Evolutionary conservation across 495 filamentous ascomycete species (phyloP).

Genomic region (Trichocladium uniseriatum): DNA sequence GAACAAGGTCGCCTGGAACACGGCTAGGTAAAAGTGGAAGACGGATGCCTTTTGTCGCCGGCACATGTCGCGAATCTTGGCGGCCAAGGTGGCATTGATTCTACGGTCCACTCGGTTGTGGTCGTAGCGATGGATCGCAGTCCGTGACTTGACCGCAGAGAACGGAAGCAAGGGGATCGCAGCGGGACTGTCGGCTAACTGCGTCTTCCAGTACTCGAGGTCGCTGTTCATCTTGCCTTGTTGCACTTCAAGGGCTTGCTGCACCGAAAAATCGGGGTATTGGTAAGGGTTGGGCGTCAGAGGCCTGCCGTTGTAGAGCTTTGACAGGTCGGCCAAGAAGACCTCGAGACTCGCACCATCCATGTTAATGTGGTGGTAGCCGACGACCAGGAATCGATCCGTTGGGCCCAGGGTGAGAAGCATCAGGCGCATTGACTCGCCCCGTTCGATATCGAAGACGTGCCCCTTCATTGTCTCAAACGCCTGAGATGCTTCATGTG

Average conservation of each 20-base stretch:
- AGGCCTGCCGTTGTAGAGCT: slow-evolving; percentile 8
- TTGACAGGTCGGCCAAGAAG: slow-evolving; percentile 6
- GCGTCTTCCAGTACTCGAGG: slow-evolving; percentile 30
- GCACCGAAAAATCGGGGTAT: no score
- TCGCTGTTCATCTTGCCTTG: slow-evolving; percentile 1
- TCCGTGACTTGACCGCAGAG: neutral
- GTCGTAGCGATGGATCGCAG: neutral
- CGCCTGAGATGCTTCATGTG: neutral
- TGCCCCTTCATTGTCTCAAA: slow-evolving; percentile 8
- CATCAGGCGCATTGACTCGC: slow-evolving; percentile 11
- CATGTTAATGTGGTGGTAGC: slow-evolving; percentile 24
- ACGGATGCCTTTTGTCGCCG: neutral
- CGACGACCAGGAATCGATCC: slow-evolving; percentile 15
- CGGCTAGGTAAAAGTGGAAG: slow-evolving; percentile 2
- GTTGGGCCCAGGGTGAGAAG: slow-evolving; percentile 9
- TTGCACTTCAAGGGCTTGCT: no score
- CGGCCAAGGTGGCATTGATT: neutral
- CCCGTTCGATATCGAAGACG: slow-evolving; percentile 13
- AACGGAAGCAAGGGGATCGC: slow-evolving; percentile 32
- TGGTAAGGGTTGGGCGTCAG: slow-evolving; percentile 11
- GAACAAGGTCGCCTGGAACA: no score
- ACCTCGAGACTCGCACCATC: slow-evolving; percentile 20
- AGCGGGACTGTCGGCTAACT: slow-evolving; percentile 19
- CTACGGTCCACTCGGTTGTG: neutral
- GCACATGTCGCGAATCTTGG: neutral